Evolutionary conservation across 371 early-diverging fungal genomes (phyloP).

Genomic region (Blakeslea trispora): DNA sequence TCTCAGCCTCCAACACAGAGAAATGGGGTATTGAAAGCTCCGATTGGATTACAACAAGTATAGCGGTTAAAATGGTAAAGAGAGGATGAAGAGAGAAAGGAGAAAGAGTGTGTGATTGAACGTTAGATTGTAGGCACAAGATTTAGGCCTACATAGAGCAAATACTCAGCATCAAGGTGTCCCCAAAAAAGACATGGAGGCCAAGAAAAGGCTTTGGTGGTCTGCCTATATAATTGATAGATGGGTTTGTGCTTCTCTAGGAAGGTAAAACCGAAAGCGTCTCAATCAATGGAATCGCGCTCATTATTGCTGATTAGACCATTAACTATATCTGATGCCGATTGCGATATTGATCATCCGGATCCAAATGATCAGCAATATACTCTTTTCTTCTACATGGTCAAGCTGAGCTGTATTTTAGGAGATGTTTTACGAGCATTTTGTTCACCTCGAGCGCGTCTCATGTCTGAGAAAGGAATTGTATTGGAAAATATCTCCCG

Average conservation of each 20-base stretch:
- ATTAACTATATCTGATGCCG: constrained; percentile 42
- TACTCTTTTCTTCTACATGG: constrained; percentile 21
- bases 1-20: constrained; percentile 21
- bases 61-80: constrained; percentile 45
- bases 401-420: constrained; percentile 34
- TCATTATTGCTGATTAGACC: constrained; percentile 25
- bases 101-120: background rate
- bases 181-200: constrained; percentile 21
- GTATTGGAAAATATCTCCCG: constrained; percentile 27
- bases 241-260: constrained; percentile 45
- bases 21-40: constrained; percentile 36
- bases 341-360: constrained; percentile 44
- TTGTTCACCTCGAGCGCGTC: constrained; percentile 36
- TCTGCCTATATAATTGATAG: constrained; percentile 46
- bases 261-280: constrained; percentile 29
- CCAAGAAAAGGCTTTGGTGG: constrained; percentile 48
- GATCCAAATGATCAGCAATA: constrained; percentile 16
- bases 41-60: constrained; percentile 41
- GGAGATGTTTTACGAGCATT: constrained; percentile 37
- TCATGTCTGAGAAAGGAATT: constrained; percentile 24
- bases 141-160: constrained; percentile 45
- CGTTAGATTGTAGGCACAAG: constrained; percentile 33
- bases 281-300: background rate
- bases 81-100: background rate
- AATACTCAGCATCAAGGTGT: constrained; percentile 26